Conservation (phyloP, 2,329 filamentous ascomycete genomes). For the Fonsecaea pedrosoi region DNA sequence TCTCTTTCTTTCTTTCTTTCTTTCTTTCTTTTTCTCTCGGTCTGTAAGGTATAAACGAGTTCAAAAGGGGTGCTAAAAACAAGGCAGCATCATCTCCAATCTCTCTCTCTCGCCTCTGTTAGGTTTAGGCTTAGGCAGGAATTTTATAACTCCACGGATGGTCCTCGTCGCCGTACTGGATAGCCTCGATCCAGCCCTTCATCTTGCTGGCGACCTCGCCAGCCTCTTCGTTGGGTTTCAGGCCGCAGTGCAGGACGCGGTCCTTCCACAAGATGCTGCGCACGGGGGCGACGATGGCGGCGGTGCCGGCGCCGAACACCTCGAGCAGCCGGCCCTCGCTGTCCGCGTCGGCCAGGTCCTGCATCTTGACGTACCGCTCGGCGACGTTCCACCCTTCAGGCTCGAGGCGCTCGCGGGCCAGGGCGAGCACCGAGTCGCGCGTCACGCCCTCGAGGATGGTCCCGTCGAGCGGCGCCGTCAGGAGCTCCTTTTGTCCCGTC, state of each 20-base stretch:
- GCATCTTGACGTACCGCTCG: slow-evolving; percentile 93
- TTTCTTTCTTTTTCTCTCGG: too few species aligned
- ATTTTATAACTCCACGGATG: slow-evolving; percentile 76
- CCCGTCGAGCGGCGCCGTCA: slow-evolving; percentile 95
- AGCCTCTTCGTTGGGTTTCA: slow-evolving; percentile 81
- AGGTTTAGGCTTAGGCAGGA: not conserved
- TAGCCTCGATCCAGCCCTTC: slow-evolving; percentile 95
- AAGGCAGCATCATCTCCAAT: not conserved
- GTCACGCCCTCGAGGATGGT: slow-evolving; percentile 97
- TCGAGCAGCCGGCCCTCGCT: slow-evolving; percentile 86
- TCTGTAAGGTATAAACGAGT: too few species aligned
- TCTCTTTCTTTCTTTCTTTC: too few species aligned
- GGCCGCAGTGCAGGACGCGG: slow-evolving; percentile 78
- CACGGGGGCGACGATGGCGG: slow-evolving; percentile 90
- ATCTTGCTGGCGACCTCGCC: slow-evolving; percentile 84
- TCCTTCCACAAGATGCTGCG: slow-evolving; percentile 89
- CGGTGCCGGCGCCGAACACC: slow-evolving; percentile 92
- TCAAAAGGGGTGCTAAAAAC: too few species aligned
- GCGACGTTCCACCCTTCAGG: slow-evolving; percentile 86
- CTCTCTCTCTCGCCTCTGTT: not conserved
- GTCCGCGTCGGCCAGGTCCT: slow-evolving; percentile 79
- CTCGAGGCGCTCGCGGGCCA: slow-evolving; percentile 81
- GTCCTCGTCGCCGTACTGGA: slow-evolving; percentile 92
- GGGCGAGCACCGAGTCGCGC: slow-evolving; percentile 83
- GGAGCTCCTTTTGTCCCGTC: slow-evolving; percentile 86